Conservation (phyloP, 1,139 yeast genomes). For the Saccharomycopsis hybrid region DNA sequence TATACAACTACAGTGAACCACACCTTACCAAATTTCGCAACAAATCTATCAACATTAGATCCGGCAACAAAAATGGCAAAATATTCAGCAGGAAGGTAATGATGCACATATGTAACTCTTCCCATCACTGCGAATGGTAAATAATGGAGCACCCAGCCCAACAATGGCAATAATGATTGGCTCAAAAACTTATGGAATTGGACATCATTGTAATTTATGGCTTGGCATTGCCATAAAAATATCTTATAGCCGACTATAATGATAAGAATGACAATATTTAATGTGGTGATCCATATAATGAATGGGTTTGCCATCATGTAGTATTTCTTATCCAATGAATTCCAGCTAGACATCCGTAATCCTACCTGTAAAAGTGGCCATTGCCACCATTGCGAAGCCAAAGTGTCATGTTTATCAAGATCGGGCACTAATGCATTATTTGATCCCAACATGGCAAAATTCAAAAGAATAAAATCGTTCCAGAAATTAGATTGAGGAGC, state of each 20-base stretch:
- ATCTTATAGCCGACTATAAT: constrained; percentile 35
- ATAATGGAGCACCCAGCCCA: constrained; percentile 68
- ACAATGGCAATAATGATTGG: constrained; percentile 56
- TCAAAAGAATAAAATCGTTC: constrained; percentile 62
- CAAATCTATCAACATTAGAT: constrained; percentile 43
- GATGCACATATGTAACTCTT: constrained; percentile 78
- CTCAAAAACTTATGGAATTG: constrained; percentile 34
- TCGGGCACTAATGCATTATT: constrained; percentile 74
- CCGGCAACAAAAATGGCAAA: constrained; percentile 66
- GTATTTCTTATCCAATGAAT: constrained; percentile 40
- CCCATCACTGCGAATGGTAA: constrained; percentile 74
- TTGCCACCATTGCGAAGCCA: constrained; percentile 75
- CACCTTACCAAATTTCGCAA: neutral
- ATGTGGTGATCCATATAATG: constrained; percentile 53
- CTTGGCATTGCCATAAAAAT: constrained; percentile 61
- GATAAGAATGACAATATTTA: constrained; percentile 29
- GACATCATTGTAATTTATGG: constrained; percentile 25
- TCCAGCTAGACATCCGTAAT: constrained; percentile 68
- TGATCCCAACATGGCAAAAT: constrained; percentile 74
- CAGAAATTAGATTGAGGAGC: constrained; percentile 67
- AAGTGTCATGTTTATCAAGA: constrained; percentile 54
- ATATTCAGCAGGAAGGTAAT: constrained; percentile 73
- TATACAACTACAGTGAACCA: neutral
- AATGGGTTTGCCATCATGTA: constrained; percentile 64
- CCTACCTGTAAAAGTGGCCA: constrained; percentile 68